A percentile compares a stretch with the other conserved stretches of the same genome.
These are phyloP conservation scores for Puccinia triticina DNA, from an alignment of 1,284 basidiomycete species.

Conservation along the genomic window DNA sequence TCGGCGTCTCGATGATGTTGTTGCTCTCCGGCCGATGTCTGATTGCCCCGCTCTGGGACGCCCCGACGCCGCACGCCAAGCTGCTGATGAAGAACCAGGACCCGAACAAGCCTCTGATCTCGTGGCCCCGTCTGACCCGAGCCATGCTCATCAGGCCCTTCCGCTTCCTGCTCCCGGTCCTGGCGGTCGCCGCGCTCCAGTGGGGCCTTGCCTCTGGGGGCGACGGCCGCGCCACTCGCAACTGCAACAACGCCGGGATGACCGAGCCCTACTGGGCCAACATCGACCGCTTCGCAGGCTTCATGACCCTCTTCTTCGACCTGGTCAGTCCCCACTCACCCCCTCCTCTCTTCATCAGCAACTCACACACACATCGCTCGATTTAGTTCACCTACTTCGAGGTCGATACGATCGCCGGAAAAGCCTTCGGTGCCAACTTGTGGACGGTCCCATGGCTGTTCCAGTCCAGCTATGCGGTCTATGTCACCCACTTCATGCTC, in stretches of 20 bases:
- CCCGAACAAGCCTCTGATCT: slow-evolving; percentile 55
- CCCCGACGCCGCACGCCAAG: slow-evolving; percentile 48
- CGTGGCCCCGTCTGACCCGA: slow-evolving; percentile 58
- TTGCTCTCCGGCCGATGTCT: slow-evolving; percentile 58
- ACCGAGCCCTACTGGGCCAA: slow-evolving; percentile 59
- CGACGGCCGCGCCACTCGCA: slow-evolving; percentile 54
- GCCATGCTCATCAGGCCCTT: slow-evolving; percentile 59
- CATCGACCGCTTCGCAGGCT: slow-evolving; percentile 57
- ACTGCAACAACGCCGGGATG: slow-evolving; percentile 60
- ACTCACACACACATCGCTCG: not conserved
- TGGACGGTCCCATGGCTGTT: slow-evolving; percentile 60
- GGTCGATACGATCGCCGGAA: slow-evolving; percentile 57
- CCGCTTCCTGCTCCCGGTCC: slow-evolving; percentile 59
- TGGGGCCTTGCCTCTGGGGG: slow-evolving; percentile 59
- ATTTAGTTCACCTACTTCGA: slow-evolving; percentile 59
- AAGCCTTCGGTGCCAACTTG: slow-evolving; percentile 59
- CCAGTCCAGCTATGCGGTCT: slow-evolving; percentile 58
- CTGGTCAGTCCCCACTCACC: slow-evolving; percentile 53
- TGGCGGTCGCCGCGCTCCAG: slow-evolving; percentile 58
- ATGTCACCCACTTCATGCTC: slow-evolving; percentile 59
- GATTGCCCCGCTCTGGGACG: slow-evolving; percentile 59
- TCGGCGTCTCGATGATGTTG: slow-evolving; percentile 58
- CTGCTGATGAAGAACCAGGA: slow-evolving; percentile 11
- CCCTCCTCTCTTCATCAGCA: not conserved
- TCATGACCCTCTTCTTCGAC: slow-evolving; percentile 58